These are phyloP conservation scores for Pseudocercospora cruenta DNA, from an alignment of 2,329 filamentous ascomycete genomes.

Conservation along the genomic window DNA sequence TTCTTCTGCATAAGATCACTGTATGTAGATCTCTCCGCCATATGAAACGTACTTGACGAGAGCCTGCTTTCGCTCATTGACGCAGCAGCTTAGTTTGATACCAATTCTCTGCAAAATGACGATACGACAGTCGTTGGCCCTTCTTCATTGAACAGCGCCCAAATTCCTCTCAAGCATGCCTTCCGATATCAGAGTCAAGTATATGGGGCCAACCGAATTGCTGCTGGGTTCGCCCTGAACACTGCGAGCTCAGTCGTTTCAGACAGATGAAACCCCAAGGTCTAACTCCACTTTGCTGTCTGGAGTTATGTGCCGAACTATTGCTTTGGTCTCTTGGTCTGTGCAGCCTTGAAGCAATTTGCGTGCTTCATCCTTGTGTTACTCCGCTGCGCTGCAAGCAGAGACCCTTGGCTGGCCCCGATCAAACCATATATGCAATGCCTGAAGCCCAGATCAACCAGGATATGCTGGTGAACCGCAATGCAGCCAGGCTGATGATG, in stretches of 20 bases:
- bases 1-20: not conserved
- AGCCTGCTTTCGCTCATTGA: not conserved
- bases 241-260: conserved; percentile 3
- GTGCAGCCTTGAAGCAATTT: conserved; percentile 12
- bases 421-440: not conserved
- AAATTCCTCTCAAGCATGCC: not conserved
- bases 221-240: not conserved
- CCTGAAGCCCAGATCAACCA: conserved; percentile 6
- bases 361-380: conserved; percentile 8
- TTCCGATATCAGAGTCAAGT: conserved; percentile 1
- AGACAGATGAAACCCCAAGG: conserved; percentile 8
- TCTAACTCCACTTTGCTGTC: not conserved
- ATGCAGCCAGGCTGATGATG: not conserved
- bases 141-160: not conserved
- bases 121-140: not conserved
- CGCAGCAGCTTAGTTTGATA: not conserved
- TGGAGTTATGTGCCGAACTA: not conserved
- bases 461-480: conserved; percentile 4
- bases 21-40: conserved; percentile 5
- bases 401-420: conserved; percentile 8
- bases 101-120: conserved; percentile 3
- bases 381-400: conserved; percentile 6
- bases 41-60: conserved; percentile 4
- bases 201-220: not conserved
- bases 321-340: not conserved